Conservation (phyloP, 345 rosid genomes). For the Geranium rotundifolium region DNA sequence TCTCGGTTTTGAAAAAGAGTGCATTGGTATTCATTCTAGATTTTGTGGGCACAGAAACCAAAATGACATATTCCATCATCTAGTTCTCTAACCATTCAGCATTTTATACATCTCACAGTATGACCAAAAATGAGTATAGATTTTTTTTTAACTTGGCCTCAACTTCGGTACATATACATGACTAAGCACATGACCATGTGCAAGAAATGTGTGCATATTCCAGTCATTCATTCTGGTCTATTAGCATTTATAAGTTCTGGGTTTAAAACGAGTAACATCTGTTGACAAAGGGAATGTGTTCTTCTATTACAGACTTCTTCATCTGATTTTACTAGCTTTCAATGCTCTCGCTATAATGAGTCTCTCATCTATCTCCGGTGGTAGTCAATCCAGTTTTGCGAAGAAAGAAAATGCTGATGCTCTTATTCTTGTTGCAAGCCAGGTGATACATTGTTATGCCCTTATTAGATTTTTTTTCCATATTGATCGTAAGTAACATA, state of each 20-base stretch:
- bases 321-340: conserved; percentile 51
- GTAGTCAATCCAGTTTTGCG: conserved; percentile 32
- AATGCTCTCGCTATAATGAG: conserved; percentile 43
- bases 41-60: too few relatives aligned
- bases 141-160: background rate
- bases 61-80: too few relatives aligned
- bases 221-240: background rate
- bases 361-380: conserved; percentile 43
- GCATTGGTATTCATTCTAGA: background rate
- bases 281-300: conserved; percentile 9
- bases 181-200: background rate
- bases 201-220: background rate
- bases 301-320: conserved; percentile 44
- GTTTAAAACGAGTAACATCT: conserved; percentile 1
- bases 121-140: background rate
- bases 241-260: background rate
- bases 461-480: background rate
- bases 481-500: background rate
- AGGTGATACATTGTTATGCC: conserved; percentile 24
- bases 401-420: conserved; percentile 59
- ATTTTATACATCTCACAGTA: background rate
- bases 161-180: background rate
- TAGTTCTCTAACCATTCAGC: too few relatives aligned
- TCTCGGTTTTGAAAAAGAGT: background rate
- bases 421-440: conserved; percentile 69